A percentile compares a stretch with the other conserved stretches of the same genome.
phyloP scores from a whole-genome alignment of 805 yeast genomes.

The Zygosaccharomyces siamensis region DNA sequence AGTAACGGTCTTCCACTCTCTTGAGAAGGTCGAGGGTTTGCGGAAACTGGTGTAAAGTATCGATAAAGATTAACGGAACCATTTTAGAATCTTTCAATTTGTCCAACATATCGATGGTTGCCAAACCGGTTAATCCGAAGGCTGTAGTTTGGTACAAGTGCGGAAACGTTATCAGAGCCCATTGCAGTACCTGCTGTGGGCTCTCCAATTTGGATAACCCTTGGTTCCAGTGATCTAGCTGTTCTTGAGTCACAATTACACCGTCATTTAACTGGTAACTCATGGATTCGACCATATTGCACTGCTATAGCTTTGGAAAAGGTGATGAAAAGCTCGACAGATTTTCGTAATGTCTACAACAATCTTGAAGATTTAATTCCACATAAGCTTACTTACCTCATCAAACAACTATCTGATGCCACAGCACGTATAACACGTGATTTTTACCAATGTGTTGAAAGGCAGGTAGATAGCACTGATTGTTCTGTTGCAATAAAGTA shows the following conservation, averaged over 20 bases:
- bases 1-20: slow-evolving; percentile 51
- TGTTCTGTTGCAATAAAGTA: not conserved
- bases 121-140: slow-evolving; percentile 88
- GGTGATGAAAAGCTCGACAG: not conserved
- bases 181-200: slow-evolving; percentile 70
- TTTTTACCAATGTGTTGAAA: not conserved
- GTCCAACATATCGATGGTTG: slow-evolving; percentile 76
- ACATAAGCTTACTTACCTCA: not conserved
- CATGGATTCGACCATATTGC: not conserved
- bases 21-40: slow-evolving; percentile 78
- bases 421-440: slow-evolving; percentile 4
- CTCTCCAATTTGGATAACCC: slow-evolving; percentile 44
- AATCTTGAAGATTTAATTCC: not conserved
- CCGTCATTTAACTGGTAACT: slow-evolving; percentile 30
- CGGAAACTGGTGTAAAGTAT: slow-evolving; percentile 91
- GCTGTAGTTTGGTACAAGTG: slow-evolving; percentile 87
- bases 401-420: not conserved
- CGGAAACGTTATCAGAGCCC: slow-evolving; percentile 85
- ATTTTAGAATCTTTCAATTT: slow-evolving; percentile 36
- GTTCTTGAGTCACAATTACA: slow-evolving; percentile 43
- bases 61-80: slow-evolving; percentile 76
- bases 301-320: too few species aligned
- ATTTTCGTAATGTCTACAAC: not conserved
- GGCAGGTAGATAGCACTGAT: not conserved
- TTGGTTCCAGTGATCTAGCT: slow-evolving; percentile 62